Evolutionary conservation across 1,284 basidiomycete genomes (phyloP).

Genomic region (Ustilago trichophora): DNA sequence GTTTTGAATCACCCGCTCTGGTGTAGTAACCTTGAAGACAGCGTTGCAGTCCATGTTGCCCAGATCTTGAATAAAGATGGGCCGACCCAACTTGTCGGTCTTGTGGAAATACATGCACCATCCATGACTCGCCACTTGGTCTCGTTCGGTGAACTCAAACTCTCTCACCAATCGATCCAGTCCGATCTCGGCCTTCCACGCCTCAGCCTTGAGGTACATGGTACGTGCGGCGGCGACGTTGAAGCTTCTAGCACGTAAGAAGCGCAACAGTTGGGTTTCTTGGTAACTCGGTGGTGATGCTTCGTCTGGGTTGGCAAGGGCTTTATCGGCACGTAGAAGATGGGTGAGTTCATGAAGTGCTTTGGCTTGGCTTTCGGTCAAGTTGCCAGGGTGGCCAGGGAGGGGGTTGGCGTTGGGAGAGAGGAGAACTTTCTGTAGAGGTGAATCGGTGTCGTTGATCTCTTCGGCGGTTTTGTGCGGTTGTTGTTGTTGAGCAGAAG

Average conservation of each 20-base stretch:
- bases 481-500: not conserved
- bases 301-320: too few relatives aligned
- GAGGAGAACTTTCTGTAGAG: slow-evolving; percentile 18
- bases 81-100: slow-evolving; percentile 56
- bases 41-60: slow-evolving; percentile 50
- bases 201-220: slow-evolving; percentile 59
- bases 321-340: too few relatives aligned
- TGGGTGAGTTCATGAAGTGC: slow-evolving; percentile 45
- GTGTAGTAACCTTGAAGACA: slow-evolving; percentile 53
- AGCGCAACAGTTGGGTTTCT: slow-evolving; percentile 55
- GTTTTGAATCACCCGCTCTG: slow-evolving; percentile 58
- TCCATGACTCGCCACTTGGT: slow-evolving; percentile 52
- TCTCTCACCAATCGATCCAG: slow-evolving; percentile 47
- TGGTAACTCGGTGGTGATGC: slow-evolving; percentile 26
- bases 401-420: slow-evolving; percentile 27
- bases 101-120: slow-evolving; percentile 67
- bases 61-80: slow-evolving; percentile 64
- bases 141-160: slow-evolving; percentile 55
- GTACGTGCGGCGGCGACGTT: slow-evolving; percentile 45
- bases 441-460: slow-evolving; percentile 20
- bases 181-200: slow-evolving; percentile 57
- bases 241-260: slow-evolving; percentile 60
- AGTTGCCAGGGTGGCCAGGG: slow-evolving; percentile 60
- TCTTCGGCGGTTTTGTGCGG: slow-evolving; percentile 4
- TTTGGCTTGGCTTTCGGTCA: slow-evolving; percentile 41